Base-by-base conservation (phyloP, 495 filamentous ascomycete species). In the Neohortaea acidophila region DNA sequence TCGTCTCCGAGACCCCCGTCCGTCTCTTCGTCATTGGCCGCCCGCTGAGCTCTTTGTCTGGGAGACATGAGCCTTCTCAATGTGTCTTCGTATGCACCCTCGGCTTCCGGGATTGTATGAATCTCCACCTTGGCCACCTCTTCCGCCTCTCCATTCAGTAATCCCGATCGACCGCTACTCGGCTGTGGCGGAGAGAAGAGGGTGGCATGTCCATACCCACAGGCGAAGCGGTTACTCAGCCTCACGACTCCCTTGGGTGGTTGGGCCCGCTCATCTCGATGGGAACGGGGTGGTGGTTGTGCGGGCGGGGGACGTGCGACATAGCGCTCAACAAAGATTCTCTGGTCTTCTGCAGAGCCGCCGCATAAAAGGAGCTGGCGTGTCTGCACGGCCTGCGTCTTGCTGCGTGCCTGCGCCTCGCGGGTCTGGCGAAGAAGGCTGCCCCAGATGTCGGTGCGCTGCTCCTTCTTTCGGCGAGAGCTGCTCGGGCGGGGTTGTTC, bases 121-220 rank as follows among this genome's bases (percentile, higher is more conserved):
- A 44, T 23, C 24, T 49, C 42, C 42, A 49, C 26, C 41, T 28
- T 31, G 4, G 35, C 46, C 18, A 38, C 42, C 33, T 45, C 46
- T 42, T 49, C 46, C 20, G 24, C 24, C 46, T 49, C 41, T 2
- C 37, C 32, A 21, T 42, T 42, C 32, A 49, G 22, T 28, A 36
- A 19, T 6, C 41, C 46, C 14, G 17, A 24, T 2, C n/a, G 13
- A 3, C 26, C 24, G 10, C 30, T 17, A 7, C 30, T 23, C 17
- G 29, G 28, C 33, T 40, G 36, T 21, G 41, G 41, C 33, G 46
- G 32, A 13, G 36, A 41, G 33, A 36, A 49, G 33, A 49, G 18
- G 8, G 41, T 49, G 36, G 42, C 37, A 25, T 45, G 38, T 10
- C 46, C 46, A 33, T 49, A 49, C n/a, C 46, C 46, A 45, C 41